These are phyloP conservation scores for Mortierella sp. DNA, from an alignment of 371 early-diverging fungal genomes.

Conservation along the genomic window DNA sequence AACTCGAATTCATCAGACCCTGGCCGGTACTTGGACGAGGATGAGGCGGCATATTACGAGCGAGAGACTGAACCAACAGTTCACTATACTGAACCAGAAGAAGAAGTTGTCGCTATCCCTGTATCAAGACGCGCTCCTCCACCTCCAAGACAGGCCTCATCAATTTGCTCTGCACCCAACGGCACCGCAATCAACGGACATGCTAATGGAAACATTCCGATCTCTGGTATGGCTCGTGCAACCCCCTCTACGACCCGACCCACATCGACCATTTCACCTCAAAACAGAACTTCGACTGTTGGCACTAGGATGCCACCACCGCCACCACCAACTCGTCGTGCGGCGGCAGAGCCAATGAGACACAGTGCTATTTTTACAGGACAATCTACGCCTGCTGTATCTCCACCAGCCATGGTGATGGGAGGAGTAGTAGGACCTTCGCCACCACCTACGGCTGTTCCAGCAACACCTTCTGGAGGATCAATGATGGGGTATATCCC, in stretches of 20 bases:
- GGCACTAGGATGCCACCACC: constrained; percentile 54
- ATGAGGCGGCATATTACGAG: constrained; percentile 53
- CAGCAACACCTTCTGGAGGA: constrained; percentile 34
- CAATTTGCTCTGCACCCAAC: constrained; percentile 14
- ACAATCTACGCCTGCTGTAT: constrained; percentile 23
- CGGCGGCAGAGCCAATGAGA: constrained; percentile 36
- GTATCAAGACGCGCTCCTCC: constrained; percentile 48
- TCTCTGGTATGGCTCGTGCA: constrained; percentile 32
- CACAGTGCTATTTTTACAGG: constrained; percentile 44
- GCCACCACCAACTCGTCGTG: constrained; percentile 51
- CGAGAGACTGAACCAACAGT: constrained; percentile 52
- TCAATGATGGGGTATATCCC: constrained; percentile 58
- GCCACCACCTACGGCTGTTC: constrained; percentile 44
- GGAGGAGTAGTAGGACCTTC: constrained; percentile 33
- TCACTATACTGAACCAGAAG: constrained; percentile 52
- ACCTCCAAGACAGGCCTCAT: constrained; percentile 37
- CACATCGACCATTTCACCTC: constrained; percentile 20
- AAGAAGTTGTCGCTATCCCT: constrained; percentile 28
- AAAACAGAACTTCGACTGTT: constrained; percentile 33
- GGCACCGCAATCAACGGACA: constrained; percentile 14
- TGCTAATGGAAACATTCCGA: constrained; percentile 16
- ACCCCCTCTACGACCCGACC: constrained; percentile 39
- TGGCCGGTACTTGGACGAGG: constrained; percentile 52
- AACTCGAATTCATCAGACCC: constrained; percentile 46
- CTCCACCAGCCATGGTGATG: constrained; percentile 25